These are phyloP conservation scores for Hyphopichia fennica DNA, from an alignment of 1,139 yeast genomes.

Conservation along the genomic window DNA sequence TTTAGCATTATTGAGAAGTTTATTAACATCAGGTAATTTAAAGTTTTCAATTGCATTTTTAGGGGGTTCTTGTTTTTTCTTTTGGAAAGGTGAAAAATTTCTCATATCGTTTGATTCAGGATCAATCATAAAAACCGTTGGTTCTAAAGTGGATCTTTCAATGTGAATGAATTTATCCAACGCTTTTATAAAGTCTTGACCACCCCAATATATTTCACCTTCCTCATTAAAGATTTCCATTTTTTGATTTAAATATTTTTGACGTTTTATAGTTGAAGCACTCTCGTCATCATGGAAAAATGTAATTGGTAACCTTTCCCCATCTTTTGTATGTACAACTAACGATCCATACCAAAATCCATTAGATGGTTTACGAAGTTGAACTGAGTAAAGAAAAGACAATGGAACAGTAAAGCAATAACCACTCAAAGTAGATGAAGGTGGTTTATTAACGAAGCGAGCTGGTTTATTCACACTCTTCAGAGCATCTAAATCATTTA, in stretches of 20 bases:
- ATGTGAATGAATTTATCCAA: conserved; percentile 57
- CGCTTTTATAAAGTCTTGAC: conserved; percentile 65
- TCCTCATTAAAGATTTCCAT: conserved; percentile 75
- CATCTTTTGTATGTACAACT: conserved; percentile 66
- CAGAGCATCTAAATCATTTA: conserved; percentile 21
- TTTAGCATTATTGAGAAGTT: conserved; percentile 64
- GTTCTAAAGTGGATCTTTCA: conserved; percentile 69
- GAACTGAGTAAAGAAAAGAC: conserved; percentile 69
- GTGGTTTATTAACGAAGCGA: conserved; percentile 49
- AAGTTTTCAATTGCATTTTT: conserved; percentile 13
- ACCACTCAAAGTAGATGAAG: conserved; percentile 51
- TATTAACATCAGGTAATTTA: conserved; percentile 42
- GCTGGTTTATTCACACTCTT: conserved; percentile 1
- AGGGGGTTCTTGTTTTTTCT: conserved; percentile 17
- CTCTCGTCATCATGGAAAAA: conserved; percentile 92
- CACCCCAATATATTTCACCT: conserved; percentile 85
- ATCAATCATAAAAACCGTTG: conserved; percentile 71
- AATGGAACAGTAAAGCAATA: conserved; percentile 67
- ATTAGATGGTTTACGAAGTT: conserved; percentile 75
- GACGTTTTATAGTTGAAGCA: conserved; percentile 67
- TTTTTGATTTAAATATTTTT: conserved; percentile 55
- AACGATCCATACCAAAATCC: conserved; percentile 95
- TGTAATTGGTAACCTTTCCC: conserved; percentile 72
- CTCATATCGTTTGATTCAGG: conserved; percentile 78
- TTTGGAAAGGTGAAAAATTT: conserved; percentile 65